phyloP scores from a whole-genome alignment of 2,329 filamentous ascomycete genomes.

The Penicillium sp. region DNA sequence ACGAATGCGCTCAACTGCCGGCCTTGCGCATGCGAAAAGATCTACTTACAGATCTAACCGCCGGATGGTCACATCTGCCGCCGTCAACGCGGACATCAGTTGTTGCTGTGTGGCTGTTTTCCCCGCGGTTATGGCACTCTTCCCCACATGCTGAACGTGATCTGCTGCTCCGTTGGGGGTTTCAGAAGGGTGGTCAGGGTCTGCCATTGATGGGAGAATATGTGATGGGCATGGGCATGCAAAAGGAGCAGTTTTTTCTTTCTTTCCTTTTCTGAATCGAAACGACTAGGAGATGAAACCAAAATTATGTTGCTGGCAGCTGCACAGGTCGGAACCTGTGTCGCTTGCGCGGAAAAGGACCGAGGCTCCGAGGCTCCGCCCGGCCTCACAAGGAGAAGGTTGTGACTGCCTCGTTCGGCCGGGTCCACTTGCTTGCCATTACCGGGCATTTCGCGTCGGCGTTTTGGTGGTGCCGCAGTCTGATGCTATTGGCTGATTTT shows the following conservation, averaged over 20 bases:
- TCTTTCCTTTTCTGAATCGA: not conserved
- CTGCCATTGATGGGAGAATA: constrained; percentile 25
- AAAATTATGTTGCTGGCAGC: not conserved
- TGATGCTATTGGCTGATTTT: not conserved
- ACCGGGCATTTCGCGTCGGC: not conserved
- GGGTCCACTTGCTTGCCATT: constrained; percentile 1
- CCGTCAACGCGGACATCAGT: constrained; percentile 33
- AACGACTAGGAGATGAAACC: not conserved
- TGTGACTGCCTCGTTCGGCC: constrained; percentile 20
- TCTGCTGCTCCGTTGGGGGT: constrained; percentile 15
- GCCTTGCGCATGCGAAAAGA: not conserved
- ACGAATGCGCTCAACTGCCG: not conserved
- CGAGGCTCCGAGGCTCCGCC: constrained; percentile 35
- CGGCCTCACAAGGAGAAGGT: constrained; percentile 10
- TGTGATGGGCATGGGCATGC: constrained; percentile 1
- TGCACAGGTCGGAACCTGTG: constrained; percentile 15
- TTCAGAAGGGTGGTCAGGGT: constrained; percentile 23
- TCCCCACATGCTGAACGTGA: constrained; percentile 25
- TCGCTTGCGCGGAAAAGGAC: constrained; percentile 21
- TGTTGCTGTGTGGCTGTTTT: constrained; percentile 29
- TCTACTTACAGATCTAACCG: constrained; percentile 36
- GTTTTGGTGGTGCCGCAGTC: not conserved
- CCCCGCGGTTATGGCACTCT: constrained; percentile 26
- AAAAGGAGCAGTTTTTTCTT: constrained; percentile 8
- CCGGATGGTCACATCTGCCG: constrained; percentile 36